Base-by-base conservation (phyloP, 139 green algal species). In the Chlorella vulgaris region DNA sequence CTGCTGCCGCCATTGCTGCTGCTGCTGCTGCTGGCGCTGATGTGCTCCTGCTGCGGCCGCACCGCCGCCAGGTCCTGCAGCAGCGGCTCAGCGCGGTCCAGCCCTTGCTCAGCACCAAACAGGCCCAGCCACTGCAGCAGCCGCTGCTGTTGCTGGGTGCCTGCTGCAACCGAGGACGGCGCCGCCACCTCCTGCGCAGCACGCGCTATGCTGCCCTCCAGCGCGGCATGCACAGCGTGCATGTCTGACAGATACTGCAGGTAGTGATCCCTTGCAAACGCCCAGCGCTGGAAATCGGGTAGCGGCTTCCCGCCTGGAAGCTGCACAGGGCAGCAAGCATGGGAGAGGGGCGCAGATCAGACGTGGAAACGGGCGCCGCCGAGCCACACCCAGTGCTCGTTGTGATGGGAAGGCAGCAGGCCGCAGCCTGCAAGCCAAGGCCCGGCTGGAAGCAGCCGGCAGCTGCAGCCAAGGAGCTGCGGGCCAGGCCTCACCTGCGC, bases 171-270 rank as follows among this genome's bases (percentile, higher is more conserved):
- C 26, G 83, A 78, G 8, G 24, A 26, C 0, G 29, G 71, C 28
- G 51, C 31, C 63, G 47, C 66, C 26, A 69, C 26, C n/a, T 60
- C 55, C 31, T 40, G 40, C 1, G 73, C 67, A 36, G 80, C 63
- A 78, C 6, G 22, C 31, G 74, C 74, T 7, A 80, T 29, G 29
- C 81, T 80, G 38, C 73, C 39, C 40, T 89, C 85, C 53, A 87
- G 63, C 35, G 71, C 76, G 18, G 15, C 51, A 50, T 89, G 85
- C 70, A 83, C 85, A 55, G 71, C 85, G 18, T 71, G 63, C 51
- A 83, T 26, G 29, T 87, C 85, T 26, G 76, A 71, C n/a, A 89
- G 31, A 65, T 87, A 89, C 76, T 83, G 71, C 63, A 61, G 40
- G 58, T 89, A 89, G 21, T 84, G 63, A 3, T 42, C 50, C 43